Evolutionary conservation across 2,329 filamentous ascomycete species (phyloP).

Genomic region (Colletotrichum sp.): DNA sequence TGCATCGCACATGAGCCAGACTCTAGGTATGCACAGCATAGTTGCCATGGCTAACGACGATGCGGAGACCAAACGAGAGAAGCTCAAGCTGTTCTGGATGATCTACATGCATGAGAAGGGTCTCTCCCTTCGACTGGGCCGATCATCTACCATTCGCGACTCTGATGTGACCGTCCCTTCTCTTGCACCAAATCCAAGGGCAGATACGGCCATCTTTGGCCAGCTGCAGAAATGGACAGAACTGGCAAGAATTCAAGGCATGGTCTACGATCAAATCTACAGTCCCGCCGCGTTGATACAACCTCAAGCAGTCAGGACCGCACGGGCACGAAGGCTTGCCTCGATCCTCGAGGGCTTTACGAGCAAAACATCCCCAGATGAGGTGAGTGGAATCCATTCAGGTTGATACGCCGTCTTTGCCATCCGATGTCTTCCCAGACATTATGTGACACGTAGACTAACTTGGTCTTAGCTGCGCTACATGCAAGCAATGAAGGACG

Average conservation of each 20-base stretch:
- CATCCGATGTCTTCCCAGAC: background rate
- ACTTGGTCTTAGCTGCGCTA: background rate
- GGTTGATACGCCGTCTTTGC: background rate
- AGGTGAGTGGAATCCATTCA: background rate
- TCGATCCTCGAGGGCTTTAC: background rate
- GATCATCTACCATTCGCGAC: constrained; percentile 29
- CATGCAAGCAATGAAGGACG: background rate
- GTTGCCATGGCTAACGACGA: constrained; percentile 5
- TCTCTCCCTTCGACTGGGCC: constrained; percentile 28
- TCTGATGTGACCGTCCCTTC: constrained; percentile 27
- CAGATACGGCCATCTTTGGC: background rate
- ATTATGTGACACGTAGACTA: background rate
- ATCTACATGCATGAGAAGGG: constrained; percentile 29
- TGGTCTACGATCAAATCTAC: constrained; percentile 31
- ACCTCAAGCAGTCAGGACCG: constrained; percentile 20
- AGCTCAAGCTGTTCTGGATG: constrained; percentile 28
- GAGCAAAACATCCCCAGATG: background rate
- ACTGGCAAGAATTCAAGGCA: constrained; percentile 24
- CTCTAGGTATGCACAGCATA: constrained; percentile 25
- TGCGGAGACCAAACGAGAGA: constrained; percentile 3
- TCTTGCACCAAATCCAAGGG: background rate
- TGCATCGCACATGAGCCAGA: constrained; percentile 23
- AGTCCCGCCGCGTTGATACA: constrained; percentile 27
- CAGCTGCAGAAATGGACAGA: constrained; percentile 20
- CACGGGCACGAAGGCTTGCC: constrained; percentile 11